Conservation (phyloP, 192 early-diverging fungal species). For the Podila epicladia region DNA sequence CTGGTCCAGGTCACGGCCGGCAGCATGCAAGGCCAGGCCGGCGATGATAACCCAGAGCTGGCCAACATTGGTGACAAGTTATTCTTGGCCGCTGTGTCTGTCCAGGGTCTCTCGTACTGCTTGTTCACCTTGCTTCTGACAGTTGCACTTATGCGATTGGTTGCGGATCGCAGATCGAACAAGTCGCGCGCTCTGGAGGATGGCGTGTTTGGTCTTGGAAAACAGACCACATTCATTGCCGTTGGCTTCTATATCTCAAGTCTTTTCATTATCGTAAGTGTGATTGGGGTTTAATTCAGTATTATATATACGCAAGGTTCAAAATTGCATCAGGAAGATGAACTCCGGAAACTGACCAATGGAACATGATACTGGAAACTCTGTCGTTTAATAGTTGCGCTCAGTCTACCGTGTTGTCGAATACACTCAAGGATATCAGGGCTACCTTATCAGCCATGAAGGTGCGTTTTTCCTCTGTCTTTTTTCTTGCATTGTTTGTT, state of each 20-base stretch:
- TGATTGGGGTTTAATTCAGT: not conserved
- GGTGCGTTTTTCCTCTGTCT: not conserved
- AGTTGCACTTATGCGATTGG: conserved; percentile 8
- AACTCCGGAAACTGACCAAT: not conserved
- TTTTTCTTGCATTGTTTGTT: not conserved
- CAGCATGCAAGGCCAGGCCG: conserved; percentile 9
- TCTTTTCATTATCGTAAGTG: conserved; percentile 35
- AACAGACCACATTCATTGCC: not conserved
- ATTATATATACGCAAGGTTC: not conserved
- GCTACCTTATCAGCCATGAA: conserved; percentile 19
- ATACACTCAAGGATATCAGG: conserved; percentile 17
- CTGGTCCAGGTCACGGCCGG: conserved; percentile 21
- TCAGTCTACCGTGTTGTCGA: conserved; percentile 35
- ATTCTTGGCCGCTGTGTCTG: conserved; percentile 24
- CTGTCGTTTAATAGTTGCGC: conserved; percentile 6
- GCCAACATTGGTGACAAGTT: conserved; percentile 15
- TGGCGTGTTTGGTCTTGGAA: not conserved
- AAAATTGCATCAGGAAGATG: not conserved
- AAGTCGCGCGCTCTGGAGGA: not conserved
- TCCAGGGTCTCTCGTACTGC: conserved; percentile 22
- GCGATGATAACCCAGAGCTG: not conserved
- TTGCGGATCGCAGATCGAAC: conserved; percentile 7
- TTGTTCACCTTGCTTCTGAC: conserved; percentile 19
- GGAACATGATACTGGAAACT: not conserved
- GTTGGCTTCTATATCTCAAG: conserved; percentile 20